Evolutionary conservation across 495 filamentous ascomycete species (phyloP).

Genomic region (Lepraria neglecta): DNA sequence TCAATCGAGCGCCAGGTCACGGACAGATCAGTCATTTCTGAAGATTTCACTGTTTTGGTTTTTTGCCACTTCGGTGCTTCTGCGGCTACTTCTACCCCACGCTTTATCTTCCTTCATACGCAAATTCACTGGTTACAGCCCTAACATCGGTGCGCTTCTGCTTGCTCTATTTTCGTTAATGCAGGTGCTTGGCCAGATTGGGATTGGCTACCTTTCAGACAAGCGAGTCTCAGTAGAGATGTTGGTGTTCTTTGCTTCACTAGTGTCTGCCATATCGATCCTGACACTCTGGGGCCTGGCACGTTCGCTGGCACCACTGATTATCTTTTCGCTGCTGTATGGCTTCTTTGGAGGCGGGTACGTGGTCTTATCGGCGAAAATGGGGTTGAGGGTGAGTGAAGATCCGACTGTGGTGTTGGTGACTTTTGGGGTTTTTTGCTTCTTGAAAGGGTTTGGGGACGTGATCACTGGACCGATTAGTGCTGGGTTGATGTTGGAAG

Average conservation of each 20-base stretch:
- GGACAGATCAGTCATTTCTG: slow-evolving; percentile 35
- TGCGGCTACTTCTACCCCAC: slow-evolving; percentile 50
- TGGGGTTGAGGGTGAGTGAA: slow-evolving; percentile 39
- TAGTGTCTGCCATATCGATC: slow-evolving; percentile 42
- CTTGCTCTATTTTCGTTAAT: slow-evolving; percentile 41
- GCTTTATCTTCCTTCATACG: slow-evolving; percentile 48
- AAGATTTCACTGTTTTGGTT: slow-evolving; percentile 23
- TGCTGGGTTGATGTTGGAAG: slow-evolving; percentile 35
- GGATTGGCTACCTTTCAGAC: slow-evolving; percentile 46
- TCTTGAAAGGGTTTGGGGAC: slow-evolving; percentile 47
- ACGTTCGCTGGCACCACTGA: slow-evolving; percentile 39
- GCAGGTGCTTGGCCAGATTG: slow-evolving; percentile 41
- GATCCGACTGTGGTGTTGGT: slow-evolving; percentile 36
- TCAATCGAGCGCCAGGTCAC: slow-evolving; percentile 12
- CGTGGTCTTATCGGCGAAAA: slow-evolving; percentile 43
- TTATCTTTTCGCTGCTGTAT: slow-evolving; percentile 49
- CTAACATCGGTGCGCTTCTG: slow-evolving; percentile 33
- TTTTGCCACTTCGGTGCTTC: slow-evolving; percentile 18
- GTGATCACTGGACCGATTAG: slow-evolving; percentile 45
- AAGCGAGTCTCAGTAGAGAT: slow-evolving; percentile 41
- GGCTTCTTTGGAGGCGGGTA: slow-evolving; percentile 49
- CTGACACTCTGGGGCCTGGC: slow-evolving; percentile 51
- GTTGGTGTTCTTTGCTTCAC: slow-evolving; percentile 41
- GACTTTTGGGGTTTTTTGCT: slow-evolving; percentile 44
- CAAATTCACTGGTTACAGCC: slow-evolving; percentile 32